Conservation (phyloP, 2,329 filamentous ascomycete genomes). For the Sphaerulina populicola region DNA sequence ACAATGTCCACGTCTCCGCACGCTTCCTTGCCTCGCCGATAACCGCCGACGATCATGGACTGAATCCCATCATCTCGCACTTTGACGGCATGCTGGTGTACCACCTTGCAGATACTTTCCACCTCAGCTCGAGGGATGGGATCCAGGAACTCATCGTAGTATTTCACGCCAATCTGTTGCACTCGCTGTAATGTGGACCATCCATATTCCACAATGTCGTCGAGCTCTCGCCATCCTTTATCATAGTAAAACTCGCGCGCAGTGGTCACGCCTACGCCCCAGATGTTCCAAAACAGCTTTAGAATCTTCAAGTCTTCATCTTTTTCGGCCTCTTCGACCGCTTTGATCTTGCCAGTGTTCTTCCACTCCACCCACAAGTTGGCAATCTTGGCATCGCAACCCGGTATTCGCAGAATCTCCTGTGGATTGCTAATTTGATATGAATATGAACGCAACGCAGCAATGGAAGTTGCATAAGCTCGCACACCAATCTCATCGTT, state of each 20-base stretch:
- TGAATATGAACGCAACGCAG: slow-evolving; percentile 74
- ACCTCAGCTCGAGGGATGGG: slow-evolving; percentile 68
- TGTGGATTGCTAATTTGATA: slow-evolving; percentile 41
- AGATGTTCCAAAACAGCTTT: slow-evolving; percentile 70
- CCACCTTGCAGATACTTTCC: slow-evolving; percentile 54
- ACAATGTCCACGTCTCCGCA: slow-evolving; percentile 82
- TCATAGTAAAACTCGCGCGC: slow-evolving; percentile 72
- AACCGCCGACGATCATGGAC: slow-evolving; percentile 66
- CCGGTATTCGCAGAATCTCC: slow-evolving; percentile 53
- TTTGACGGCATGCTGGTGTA: slow-evolving; percentile 59
- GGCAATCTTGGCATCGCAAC: slow-evolving; percentile 73
- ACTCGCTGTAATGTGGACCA: slow-evolving; percentile 68
- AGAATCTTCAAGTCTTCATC: slow-evolving; percentile 59
- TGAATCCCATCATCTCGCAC: slow-evolving; percentile 51
- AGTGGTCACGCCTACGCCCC: slow-evolving; percentile 80
- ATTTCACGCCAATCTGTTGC: slow-evolving; percentile 91
- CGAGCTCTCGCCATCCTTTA: slow-evolving; percentile 69
- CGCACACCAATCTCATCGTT: slow-evolving; percentile 71
- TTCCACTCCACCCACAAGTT: slow-evolving; percentile 70
- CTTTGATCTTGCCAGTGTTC: slow-evolving; percentile 48
- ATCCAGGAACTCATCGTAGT: slow-evolving; percentile 72
- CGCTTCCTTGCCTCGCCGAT: slow-evolving; percentile 64
- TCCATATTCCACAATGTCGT: slow-evolving; percentile 75
- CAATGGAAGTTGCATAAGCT: slow-evolving; percentile 82
- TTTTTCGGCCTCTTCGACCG: slow-evolving; percentile 54